Evolutionary conservation across 257 asterid species (phyloP).

Genomic region (Verbascum thapsus): DNA sequence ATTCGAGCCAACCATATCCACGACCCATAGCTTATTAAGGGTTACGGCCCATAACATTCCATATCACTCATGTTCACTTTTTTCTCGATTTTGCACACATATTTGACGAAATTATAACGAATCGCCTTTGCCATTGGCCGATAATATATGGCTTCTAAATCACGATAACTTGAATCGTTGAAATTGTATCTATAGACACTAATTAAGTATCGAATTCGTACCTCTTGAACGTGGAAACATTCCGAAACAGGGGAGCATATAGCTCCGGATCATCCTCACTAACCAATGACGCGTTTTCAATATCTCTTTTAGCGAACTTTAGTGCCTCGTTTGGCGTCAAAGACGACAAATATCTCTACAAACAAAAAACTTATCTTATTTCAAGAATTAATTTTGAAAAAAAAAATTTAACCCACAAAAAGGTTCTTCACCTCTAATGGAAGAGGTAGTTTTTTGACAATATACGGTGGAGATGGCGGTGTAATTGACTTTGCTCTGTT

Average conservation of each 20-base stretch:
- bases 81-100: not conserved
- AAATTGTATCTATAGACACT: slow-evolving; percentile 13
- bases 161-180: not conserved
- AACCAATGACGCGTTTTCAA: slow-evolving; percentile 57
- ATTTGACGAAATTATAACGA: not conserved
- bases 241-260: slow-evolving; percentile 72
- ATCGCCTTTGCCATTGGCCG: not conserved
- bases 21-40: no score
- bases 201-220: slow-evolving; percentile 28
- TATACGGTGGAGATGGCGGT: slow-evolving; percentile 50
- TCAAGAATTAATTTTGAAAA: slow-evolving; percentile 5
- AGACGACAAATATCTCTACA: slow-evolving; percentile 59
- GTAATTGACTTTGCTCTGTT: slow-evolving; percentile 24
- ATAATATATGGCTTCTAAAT: not conserved
- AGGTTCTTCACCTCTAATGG: slow-evolving; percentile 49
- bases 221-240: slow-evolving; percentile 83
- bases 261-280: slow-evolving; percentile 67
- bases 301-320: slow-evolving; percentile 66
- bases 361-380: slow-evolving; percentile 26
- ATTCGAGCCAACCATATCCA: no score
- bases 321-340: slow-evolving; percentile 77
- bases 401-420: slow-evolving; percentile 12
- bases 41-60: no score
- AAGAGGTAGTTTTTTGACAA: slow-evolving; percentile 37
- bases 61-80: not conserved